Evolutionary conservation across 306 rosid genomes (phyloP), one percentile per base, ranked within the genome.

Genomic region (Prunus mume): DNA sequence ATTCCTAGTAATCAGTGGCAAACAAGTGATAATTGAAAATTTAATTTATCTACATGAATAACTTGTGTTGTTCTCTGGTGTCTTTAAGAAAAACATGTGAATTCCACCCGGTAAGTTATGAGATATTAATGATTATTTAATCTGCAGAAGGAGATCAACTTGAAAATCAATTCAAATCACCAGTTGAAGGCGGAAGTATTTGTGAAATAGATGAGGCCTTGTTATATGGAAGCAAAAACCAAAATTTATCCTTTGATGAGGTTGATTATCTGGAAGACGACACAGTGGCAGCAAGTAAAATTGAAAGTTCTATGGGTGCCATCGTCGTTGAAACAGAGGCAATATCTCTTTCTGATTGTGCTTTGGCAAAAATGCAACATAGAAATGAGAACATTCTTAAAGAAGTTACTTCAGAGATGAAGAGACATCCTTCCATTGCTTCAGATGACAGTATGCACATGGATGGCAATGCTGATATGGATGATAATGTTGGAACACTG

Each of bases 181-280:
- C 76, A 34, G 34, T 12, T 25, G n/a, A 34, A 9, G 32, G 49
- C 25, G 22, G 49, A 52, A 24, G 22, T 34, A 27, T 5, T 4
- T 1, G 28, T 64, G 80, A 24, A 57, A 46, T 25, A 8, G 56
- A 27, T 24, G 55, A 65, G 61, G 56, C 69, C 24, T 57, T 76
- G 60, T n/a, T 45, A 51, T 13, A 27, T 57, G 57, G 50, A 55
- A 28, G n/a, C 5, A 24, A 19, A 12, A 14, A 25, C 47, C 62
- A 51, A 1, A 51, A 51, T 27, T 17, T 69, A 18, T 50, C 46
- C n/a, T 47, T 69, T 69, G 57, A 67, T 57, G 15, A 24, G 69
- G 64, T 47, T 47, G 51, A 47, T 56, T 63, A 18, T 72, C 27
- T 47, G 79, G 69, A 79, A 18, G 64, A 79, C 50, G 51, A 79